These are phyloP conservation scores for Tolypocladium ophioglossoides DNA, from an alignment of 2,329 filamentous ascomycete species.

Conservation along the genomic window DNA sequence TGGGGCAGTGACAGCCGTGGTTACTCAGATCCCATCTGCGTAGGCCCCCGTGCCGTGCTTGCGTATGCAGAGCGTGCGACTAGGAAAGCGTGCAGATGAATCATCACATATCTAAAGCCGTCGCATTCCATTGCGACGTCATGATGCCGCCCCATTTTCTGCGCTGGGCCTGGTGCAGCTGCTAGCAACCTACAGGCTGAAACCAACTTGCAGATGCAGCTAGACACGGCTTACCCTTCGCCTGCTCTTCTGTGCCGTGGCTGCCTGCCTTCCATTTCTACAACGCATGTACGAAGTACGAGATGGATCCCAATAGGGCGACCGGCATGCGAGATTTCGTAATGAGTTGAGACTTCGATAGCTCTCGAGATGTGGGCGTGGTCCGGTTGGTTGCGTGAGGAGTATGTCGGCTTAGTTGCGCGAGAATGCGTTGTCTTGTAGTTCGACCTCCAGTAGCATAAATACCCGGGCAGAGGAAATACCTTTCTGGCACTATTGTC, in stretches of 20 bases:
- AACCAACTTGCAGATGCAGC: not conserved
- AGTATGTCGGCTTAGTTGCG: not conserved
- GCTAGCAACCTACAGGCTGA: not conserved
- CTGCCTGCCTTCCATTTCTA: too few relatives aligned
- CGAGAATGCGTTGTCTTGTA: not conserved
- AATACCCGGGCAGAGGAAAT: not conserved
- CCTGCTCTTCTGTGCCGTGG: not conserved
- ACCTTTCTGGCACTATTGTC: not conserved
- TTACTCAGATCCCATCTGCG: not conserved
- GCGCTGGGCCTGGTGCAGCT: not conserved
- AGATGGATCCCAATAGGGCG: not conserved
- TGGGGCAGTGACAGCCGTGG: not conserved
- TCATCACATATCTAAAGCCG: too few relatives aligned
- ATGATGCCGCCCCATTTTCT: not conserved
- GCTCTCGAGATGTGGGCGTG: not conserved
- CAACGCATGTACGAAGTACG: not conserved
- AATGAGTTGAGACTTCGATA: not conserved
- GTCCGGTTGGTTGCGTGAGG: not conserved
- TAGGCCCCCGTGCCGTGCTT: not conserved
- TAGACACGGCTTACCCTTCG: not conserved
- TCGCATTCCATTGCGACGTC: not conserved
- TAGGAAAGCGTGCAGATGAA: too few relatives aligned
- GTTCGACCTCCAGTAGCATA: not conserved
- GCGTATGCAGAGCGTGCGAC: too few relatives aligned
- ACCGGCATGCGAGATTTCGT: not conserved